Conservation (phyloP, 176 grass and related monocot species). For the Carex littledalei region DNA sequence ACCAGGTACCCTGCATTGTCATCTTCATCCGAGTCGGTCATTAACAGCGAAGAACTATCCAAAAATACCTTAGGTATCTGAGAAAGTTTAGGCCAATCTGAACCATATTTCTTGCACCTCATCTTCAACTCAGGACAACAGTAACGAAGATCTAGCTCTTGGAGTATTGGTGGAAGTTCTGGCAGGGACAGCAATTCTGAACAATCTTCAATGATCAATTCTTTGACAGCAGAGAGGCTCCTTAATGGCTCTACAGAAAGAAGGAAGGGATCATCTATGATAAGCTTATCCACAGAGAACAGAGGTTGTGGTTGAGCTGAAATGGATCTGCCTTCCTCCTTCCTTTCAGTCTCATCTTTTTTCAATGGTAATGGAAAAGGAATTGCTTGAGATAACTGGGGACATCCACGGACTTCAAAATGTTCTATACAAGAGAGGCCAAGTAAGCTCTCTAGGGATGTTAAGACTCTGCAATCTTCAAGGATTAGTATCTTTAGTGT, state of each 20-base stretch:
- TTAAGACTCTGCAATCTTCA: no score
- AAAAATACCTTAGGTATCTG: no score
- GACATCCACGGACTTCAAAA: neutral
- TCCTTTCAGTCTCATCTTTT: neutral
- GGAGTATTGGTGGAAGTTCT: neutral
- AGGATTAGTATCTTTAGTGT: no score
- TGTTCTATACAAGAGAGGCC: neutral
- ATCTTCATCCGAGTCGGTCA: no score
- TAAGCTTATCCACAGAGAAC: neutral
- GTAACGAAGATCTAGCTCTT: neutral
- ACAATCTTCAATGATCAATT: neutral
- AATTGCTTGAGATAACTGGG: neutral
- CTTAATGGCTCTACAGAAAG: neutral
- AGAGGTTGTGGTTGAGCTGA: neutral
- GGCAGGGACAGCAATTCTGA: neutral
- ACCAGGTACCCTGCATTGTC: neutral
- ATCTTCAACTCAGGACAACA: no score
- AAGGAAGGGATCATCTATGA: neutral
- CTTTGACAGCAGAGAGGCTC: neutral
- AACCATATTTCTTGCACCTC: no score
- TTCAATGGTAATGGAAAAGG: neutral
- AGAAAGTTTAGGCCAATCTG: no score
- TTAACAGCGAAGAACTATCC: no score
- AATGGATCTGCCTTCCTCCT: neutral
- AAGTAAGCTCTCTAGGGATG: neutral